phyloP scores from a whole-genome alignment of 345 rosid species.

The Heritiera fomes region DNA sequence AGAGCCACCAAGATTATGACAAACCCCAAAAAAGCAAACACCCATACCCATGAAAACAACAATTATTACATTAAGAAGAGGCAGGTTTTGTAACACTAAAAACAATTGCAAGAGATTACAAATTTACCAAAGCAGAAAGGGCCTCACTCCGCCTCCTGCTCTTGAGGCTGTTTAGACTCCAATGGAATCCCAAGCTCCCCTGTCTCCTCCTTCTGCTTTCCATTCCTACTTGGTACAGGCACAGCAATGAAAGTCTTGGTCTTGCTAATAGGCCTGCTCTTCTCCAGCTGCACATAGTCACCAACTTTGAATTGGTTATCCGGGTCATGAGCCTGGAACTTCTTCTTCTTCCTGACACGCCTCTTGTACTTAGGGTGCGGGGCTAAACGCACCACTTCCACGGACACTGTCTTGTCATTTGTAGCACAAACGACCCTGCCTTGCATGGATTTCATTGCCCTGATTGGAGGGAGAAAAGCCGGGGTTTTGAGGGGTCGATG shows the following conservation, averaged over 20 bases:
- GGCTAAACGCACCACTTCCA: conserved; percentile 71
- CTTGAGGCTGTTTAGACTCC: conserved; percentile 67
- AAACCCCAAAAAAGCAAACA: neutral
- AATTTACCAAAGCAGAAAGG: conserved; percentile 28
- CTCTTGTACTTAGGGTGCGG: conserved; percentile 90
- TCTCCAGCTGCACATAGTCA: conserved; percentile 68
- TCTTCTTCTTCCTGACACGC: conserved; percentile 84
- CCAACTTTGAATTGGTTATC: conserved; percentile 80
- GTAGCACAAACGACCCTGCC: conserved; percentile 84
- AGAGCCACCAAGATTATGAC: neutral
- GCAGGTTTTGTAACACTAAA: neutral
- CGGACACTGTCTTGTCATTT: conserved; percentile 83
- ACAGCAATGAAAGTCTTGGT: conserved; percentile 76
- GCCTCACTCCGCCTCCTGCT: conserved; percentile 23
- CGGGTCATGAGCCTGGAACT: conserved; percentile 92
- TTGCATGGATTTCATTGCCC: conserved; percentile 74
- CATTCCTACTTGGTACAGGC: conserved; percentile 38
- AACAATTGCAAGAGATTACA: conserved; percentile 12
- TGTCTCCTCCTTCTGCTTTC: conserved; percentile 31
- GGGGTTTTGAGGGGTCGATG: conserved; percentile 15
- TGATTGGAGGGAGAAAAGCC: conserved; percentile 44
- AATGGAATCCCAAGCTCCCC: conserved; percentile 68
- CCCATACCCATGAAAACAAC: conserved; percentile 16
- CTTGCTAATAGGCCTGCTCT: conserved; percentile 84
- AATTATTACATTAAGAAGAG: conserved; percentile 1